Evolutionary conservation across 345 rosid species (phyloP).

Genomic region (Trapa bicornis): DNA sequence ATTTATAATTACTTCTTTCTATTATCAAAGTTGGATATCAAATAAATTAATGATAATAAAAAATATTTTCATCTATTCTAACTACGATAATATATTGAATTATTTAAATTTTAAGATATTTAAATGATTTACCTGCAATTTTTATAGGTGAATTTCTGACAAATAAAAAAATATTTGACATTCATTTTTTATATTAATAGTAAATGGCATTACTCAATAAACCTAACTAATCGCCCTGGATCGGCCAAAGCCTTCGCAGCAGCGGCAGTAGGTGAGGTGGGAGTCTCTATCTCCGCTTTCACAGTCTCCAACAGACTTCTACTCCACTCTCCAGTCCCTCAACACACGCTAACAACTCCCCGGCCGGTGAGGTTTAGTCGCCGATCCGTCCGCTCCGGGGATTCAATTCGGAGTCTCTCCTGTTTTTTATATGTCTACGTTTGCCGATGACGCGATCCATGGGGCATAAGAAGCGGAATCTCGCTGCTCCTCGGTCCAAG

Average conservation of each 20-base stretch:
- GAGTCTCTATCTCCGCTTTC: not conserved
- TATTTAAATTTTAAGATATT: too few relatives aligned
- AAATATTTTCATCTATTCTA: too few relatives aligned
- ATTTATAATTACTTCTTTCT: too few relatives aligned
- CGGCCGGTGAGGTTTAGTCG: not conserved
- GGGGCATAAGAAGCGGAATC: slow-evolving; percentile 71
- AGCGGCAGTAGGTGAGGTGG: not conserved
- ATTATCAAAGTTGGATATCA: too few relatives aligned
- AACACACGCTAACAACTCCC: not conserved
- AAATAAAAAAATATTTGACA: too few relatives aligned
- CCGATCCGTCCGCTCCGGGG: not conserved
- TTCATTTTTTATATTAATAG: too few relatives aligned
- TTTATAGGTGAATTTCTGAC: too few relatives aligned
- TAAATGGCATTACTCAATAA: too few relatives aligned
- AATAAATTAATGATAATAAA: too few relatives aligned
- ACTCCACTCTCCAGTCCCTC: not conserved
- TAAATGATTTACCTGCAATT: too few relatives aligned
- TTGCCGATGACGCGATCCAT: slow-evolving; percentile 18
- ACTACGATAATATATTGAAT: too few relatives aligned
- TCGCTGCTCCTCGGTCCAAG: slow-evolving; percentile 44
- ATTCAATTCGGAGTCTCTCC: not conserved
- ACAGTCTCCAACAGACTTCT: not conserved
- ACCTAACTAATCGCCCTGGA: too few relatives aligned
- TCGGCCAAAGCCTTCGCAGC: not conserved
- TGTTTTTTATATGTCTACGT: slow-evolving; percentile 4